Evolutionary conservation across 2,329 filamentous ascomycete species (phyloP).

Genomic region (Colletotrichum musicola): DNA sequence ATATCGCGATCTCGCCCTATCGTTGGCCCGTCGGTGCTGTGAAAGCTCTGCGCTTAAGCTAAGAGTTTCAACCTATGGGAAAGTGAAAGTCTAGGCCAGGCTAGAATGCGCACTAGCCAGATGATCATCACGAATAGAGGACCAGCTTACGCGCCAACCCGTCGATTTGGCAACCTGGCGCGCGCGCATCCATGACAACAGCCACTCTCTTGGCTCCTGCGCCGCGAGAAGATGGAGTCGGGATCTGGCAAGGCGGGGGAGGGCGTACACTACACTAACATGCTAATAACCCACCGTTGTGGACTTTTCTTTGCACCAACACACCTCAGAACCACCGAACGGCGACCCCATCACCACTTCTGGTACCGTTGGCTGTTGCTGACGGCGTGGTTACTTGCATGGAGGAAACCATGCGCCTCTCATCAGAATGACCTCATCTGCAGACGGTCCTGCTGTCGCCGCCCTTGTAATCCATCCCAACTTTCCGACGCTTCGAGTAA

Average conservation of each 20-base stretch:
- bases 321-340: background rate
- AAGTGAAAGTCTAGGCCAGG: constrained; percentile 25
- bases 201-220: background rate
- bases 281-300: background rate
- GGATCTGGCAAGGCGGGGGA: background rate
- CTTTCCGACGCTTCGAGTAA: constrained; percentile 39
- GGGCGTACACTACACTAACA: no score
- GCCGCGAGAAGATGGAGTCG: no score
- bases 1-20: constrained; percentile 20
- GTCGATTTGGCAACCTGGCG: constrained; percentile 26
- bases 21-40: constrained; percentile 7
- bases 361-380: background rate
- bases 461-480: constrained; percentile 28
- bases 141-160: constrained; percentile 33
- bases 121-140: constrained; percentile 18
- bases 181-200: constrained; percentile 26
- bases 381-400: constrained; percentile 25
- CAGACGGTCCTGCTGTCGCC: background rate
- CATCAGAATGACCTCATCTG: constrained; percentile 30
- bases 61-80: constrained; percentile 1
- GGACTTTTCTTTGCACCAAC: background rate
- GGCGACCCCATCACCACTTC: no score
- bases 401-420: constrained; percentile 14
- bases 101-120: constrained; percentile 26
- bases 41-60: constrained; percentile 1